A percentile compares a stretch with the other conserved stretches of the same genome.
Evolutionary conservation across 306 rosid species (phyloP).

Genomic region (Boehmeria nivea): DNA sequence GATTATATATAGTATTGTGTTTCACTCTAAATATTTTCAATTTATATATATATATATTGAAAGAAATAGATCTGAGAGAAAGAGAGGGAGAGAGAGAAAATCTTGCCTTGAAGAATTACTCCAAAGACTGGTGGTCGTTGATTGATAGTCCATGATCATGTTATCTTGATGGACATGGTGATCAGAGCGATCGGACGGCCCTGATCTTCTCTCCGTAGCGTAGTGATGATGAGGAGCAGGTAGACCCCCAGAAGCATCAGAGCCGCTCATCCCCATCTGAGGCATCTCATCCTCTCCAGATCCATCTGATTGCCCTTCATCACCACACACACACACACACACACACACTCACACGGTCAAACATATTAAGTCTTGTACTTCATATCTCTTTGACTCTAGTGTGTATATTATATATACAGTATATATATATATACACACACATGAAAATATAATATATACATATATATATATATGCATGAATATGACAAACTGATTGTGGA

Average conservation of each 20-base stretch:
- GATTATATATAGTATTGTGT: no score
- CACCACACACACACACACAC: no score
- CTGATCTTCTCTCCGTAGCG: not conserved
- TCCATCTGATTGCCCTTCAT: conserved; percentile 74
- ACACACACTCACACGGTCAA: not conserved
- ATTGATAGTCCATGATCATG: conserved; percentile 34
- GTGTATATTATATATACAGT: no score
- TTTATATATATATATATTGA: no score
- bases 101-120: conserved; percentile 81
- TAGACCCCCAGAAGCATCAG: conserved; percentile 18
- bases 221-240: conserved; percentile 15
- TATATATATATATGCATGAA: not conserved
- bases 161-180: conserved; percentile 22
- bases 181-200: conserved; percentile 34
- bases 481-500: not conserved
- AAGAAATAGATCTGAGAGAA: not conserved
- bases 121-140: conserved; percentile 54
- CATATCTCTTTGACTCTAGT: no score
- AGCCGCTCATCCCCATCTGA: conserved; percentile 31
- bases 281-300: conserved; percentile 82
- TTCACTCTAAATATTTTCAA: no score
- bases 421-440: not conserved
- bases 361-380: no score
- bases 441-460: not conserved
- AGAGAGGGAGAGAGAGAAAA: not conserved